phyloP scores from a whole-genome alignment of 2,329 filamentous ascomycete species.

The Orbilia oligospora region DNA sequence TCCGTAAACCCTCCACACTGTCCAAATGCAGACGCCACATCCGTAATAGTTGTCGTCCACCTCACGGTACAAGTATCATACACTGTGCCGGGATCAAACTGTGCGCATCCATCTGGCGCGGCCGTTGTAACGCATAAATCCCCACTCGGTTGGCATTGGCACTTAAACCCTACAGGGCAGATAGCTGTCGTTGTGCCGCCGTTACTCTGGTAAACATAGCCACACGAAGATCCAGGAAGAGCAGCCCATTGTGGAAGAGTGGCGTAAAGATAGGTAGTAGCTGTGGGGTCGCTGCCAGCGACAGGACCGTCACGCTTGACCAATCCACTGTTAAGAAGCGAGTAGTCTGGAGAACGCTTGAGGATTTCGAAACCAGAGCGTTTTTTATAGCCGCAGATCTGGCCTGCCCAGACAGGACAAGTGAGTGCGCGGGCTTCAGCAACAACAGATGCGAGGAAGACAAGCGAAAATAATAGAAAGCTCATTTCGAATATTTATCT shows the following conservation, averaged over 20 bases:
- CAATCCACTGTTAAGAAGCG: constrained; percentile 34
- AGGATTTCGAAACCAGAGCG: constrained; percentile 38
- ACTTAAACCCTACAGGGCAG: constrained; percentile 50
- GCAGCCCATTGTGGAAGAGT: constrained; percentile 45
- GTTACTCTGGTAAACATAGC: constrained; percentile 34
- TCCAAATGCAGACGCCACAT: constrained; percentile 45
- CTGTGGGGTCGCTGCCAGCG: constrained; percentile 37
- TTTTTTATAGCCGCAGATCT: constrained; percentile 41
- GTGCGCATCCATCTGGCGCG: constrained; percentile 19
- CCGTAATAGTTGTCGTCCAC: constrained; percentile 49
- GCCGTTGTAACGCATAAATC: constrained; percentile 38
- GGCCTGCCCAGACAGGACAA: constrained; percentile 44
- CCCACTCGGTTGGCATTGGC: constrained; percentile 42
- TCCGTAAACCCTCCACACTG: constrained; percentile 54
- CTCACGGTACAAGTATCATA: constrained; percentile 41
- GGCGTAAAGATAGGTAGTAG: constrained; percentile 47
- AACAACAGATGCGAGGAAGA: too few relatives aligned
- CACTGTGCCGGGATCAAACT: constrained; percentile 24
- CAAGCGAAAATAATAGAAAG: too few relatives aligned
- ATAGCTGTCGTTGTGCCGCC: constrained; percentile 44
- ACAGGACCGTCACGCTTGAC: constrained; percentile 41
- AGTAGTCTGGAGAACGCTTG: constrained; percentile 27
- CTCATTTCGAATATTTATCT: too few relatives aligned
- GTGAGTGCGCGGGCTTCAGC: constrained; percentile 17
- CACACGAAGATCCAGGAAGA: constrained; percentile 45